Conservation (phyloP, 1,284 basidiomycete species). For the Chalciporus sp. region DNA sequence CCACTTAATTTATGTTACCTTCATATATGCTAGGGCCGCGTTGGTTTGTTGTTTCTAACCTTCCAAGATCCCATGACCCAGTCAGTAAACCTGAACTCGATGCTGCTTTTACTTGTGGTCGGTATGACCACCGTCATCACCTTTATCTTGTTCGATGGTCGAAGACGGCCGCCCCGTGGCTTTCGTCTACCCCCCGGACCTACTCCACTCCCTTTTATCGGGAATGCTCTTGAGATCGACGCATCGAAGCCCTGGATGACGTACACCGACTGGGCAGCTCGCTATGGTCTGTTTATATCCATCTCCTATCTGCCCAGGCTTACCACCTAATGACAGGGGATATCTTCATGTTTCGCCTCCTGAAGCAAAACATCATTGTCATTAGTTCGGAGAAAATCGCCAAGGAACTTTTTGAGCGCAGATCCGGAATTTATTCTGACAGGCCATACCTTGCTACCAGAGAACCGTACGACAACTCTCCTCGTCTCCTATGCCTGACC, state of each 20-base stretch:
- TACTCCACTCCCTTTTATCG: slow-evolving; percentile 21
- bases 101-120: slow-evolving; percentile 2
- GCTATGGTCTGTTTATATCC: too few species aligned
- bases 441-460: slow-evolving; percentile 26
- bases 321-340: too few species aligned
- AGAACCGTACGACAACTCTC: slow-evolving; percentile 18
- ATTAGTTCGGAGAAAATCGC: too few species aligned
- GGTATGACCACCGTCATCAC: neutral
- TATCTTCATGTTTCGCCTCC: slow-evolving; percentile 23
- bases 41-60: neutral
- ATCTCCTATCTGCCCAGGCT: too few species aligned
- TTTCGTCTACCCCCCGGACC: slow-evolving; percentile 28
- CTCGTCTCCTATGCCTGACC: neutral
- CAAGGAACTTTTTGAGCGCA: slow-evolving; percentile 27
- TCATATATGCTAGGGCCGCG: neutral
- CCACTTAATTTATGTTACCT: too few species aligned
- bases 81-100: neutral
- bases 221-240: slow-evolving; percentile 24
- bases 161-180: neutral
- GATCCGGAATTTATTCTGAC: slow-evolving; percentile 31
- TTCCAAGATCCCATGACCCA: slow-evolving; percentile 7
- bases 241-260: slow-evolving; percentile 21
- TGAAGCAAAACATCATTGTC: slow-evolving; percentile 28
- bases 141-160: slow-evolving; percentile 11
- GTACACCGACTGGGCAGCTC: slow-evolving; percentile 23